A percentile compares a stretch with the other conserved stretches of the same genome.
phyloP scores from a whole-genome alignment of 371 early-diverging fungal species.

The Vairimorpha necatrix region DNA sequence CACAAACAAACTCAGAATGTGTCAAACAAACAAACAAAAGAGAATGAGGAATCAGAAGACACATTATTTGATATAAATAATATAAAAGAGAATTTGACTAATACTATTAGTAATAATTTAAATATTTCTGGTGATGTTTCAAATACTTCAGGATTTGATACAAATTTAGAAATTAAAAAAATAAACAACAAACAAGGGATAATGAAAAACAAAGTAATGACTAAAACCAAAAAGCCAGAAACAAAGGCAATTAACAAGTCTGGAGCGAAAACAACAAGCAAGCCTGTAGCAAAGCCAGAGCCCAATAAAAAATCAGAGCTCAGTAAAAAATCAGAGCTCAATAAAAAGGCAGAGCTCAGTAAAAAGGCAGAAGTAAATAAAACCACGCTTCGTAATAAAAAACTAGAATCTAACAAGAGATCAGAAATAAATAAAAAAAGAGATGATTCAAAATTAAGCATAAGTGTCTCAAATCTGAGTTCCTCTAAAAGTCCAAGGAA shows the following conservation, averaged over 20 bases:
- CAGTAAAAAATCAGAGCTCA: not conserved
- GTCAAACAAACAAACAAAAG: not conserved
- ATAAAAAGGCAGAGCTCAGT: not conserved
- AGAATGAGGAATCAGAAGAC: not conserved
- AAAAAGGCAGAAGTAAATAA: not conserved
- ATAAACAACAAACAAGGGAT: conserved; percentile 12
- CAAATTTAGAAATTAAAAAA: not conserved
- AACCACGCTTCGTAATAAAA: not conserved
- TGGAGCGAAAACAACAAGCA: not conserved
- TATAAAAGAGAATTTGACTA: conserved; percentile 37
- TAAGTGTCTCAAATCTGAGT: not conserved
- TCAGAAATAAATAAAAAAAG: conserved; percentile 1
- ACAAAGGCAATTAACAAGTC: not conserved
- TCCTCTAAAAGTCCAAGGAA: not conserved
- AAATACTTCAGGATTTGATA: not conserved
- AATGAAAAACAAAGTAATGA: not conserved
- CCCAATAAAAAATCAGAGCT: not conserved
- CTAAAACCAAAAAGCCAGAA: conserved; percentile 16
- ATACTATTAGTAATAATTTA: not conserved
- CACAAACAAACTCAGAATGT: not conserved
- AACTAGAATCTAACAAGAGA: conserved; percentile 1
- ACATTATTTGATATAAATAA: conserved; percentile 48
- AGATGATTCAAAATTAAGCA: not conserved
- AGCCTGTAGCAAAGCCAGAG: not conserved
- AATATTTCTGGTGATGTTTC: not conserved